Evolutionary conservation across 1,139 yeast species (phyloP).

Genomic region (Suhomyces guaymorum): DNA sequence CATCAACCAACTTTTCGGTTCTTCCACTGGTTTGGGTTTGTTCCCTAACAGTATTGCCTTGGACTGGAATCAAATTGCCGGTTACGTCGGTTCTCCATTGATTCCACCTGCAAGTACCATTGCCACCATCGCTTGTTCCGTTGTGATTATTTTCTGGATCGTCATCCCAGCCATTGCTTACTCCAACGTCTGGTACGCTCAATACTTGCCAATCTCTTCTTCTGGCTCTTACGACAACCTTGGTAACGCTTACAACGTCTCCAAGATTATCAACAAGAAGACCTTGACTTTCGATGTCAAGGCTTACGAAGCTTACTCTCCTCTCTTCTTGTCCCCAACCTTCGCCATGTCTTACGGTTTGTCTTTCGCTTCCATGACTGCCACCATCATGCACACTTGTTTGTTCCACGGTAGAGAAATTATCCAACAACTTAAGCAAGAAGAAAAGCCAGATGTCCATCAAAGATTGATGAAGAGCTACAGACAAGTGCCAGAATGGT

Average conservation of each 20-base stretch:
- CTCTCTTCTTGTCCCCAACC: constrained; percentile 63
- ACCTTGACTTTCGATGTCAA: constrained; percentile 44
- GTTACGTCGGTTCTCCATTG: constrained; percentile 64
- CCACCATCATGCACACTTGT: constrained; percentile 55
- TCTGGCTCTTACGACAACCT: constrained; percentile 42
- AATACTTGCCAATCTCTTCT: constrained; percentile 45
- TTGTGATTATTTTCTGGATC: constrained; percentile 41
- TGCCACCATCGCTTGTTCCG: constrained; percentile 44
- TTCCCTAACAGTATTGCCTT: constrained; percentile 50
- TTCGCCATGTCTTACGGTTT: constrained; percentile 63
- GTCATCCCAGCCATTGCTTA: constrained; percentile 45
- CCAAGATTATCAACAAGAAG: constrained; percentile 41
- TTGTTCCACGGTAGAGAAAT: constrained; percentile 60
- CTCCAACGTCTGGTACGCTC: constrained; percentile 45
- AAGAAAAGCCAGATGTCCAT: constrained; percentile 59
- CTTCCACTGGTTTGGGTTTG: constrained; percentile 59
- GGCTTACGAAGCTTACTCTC: constrained; percentile 55
- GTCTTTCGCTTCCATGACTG: constrained; percentile 62
- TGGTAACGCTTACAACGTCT: constrained; percentile 36
- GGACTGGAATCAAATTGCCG: constrained; percentile 51
- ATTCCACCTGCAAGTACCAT: constrained; percentile 65
- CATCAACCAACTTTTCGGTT: constrained; percentile 64
- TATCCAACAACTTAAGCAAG: constrained; percentile 42
- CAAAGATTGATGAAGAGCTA: constrained; percentile 61
- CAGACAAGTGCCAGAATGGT: constrained; percentile 67